Base-by-base conservation (phyloP, 768 basidiomycete species). In the Xerocomellus amylosporus region DNA sequence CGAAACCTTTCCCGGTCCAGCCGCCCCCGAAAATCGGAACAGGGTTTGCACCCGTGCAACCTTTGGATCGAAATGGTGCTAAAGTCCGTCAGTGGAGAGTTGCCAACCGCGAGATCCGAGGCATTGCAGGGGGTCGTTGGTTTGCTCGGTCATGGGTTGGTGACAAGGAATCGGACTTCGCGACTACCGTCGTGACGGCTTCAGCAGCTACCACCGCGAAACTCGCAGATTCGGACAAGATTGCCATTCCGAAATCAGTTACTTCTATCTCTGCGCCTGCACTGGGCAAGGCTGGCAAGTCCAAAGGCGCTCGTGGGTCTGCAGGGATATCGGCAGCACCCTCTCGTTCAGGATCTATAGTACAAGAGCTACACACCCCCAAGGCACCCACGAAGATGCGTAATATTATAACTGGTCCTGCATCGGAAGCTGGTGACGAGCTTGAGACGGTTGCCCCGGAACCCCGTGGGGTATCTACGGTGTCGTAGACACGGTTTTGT, bases 101-200 rank as follows among this genome's bases (percentile, higher is more conserved):
- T 39, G 88, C 87, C 8, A 79, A 85, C 53, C 82, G 90, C 39
- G 90, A 91, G 71, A 82, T 92, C 48, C 78, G 88, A 36, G 90
- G 90, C 8, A 89, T 92, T 48, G 89, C 85, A 19, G 90, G 90
- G 13, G 90, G 90, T 1, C 82, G 89, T 38, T 92, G 90, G 90
- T 86, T 90, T 60, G 73, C 83, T 7, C 80, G 79, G 31, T 73
- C 86, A n/a, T 92, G 88, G 88, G 87, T 89, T n/a, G 90, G 89
- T 22, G 85, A 85, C 56, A 90, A 88, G 68, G 87, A 90, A 47
- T 89, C 87, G 10, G 80, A 86, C 46, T 84, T 79, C 54, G 80
- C 84, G 8, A 61, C 70, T 24, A 68, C 73, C 26, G 49, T 70
- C 20, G 71, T 72, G 20, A 56, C 68, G 15, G 49, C 63, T 8